Percentiles rank a stretch among this genome's conserved stretches.
phyloP scores from a whole-genome alignment of 306 rosid species.

The Cicer pinnatifidum region DNA sequence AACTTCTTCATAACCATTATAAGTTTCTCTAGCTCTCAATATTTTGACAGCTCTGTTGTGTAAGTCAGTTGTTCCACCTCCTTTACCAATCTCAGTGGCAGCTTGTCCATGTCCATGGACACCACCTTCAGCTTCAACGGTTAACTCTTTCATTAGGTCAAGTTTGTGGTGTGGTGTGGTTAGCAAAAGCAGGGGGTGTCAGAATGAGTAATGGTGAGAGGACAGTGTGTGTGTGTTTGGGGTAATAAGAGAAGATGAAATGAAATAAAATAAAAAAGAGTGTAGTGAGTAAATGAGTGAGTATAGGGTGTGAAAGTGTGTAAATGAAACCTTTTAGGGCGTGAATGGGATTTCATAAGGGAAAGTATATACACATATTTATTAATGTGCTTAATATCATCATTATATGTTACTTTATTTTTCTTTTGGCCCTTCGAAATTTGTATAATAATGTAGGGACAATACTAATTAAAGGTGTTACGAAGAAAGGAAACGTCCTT shows the following conservation, averaged over 20 bases:
- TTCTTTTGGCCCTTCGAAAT: constrained; percentile 9
- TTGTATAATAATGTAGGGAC: constrained; percentile 5
- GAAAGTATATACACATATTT: not conserved
- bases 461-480: not conserved
- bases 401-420: constrained; percentile 3
- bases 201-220: constrained; percentile 27
- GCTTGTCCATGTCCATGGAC: constrained; percentile 12
- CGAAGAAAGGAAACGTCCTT: constrained; percentile 16
- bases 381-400: not conserved
- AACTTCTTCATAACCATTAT: constrained; percentile 53
- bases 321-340: not conserved
- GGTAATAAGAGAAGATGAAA: no score
- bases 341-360: not conserved
- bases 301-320: not conserved
- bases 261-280: no score
- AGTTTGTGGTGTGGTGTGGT: no score
- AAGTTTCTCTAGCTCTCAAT: constrained; percentile 56
- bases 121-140: constrained; percentile 40
- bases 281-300: no score
- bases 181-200: not conserved
- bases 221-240: no score
- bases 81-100: not conserved
- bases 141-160: constrained; percentile 23
- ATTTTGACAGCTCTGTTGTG: constrained; percentile 54
- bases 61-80: constrained; percentile 43